These are phyloP conservation scores for Pseudonectria buxi DNA, from an alignment of 2,329 filamentous ascomycete species.

Conservation along the genomic window DNA sequence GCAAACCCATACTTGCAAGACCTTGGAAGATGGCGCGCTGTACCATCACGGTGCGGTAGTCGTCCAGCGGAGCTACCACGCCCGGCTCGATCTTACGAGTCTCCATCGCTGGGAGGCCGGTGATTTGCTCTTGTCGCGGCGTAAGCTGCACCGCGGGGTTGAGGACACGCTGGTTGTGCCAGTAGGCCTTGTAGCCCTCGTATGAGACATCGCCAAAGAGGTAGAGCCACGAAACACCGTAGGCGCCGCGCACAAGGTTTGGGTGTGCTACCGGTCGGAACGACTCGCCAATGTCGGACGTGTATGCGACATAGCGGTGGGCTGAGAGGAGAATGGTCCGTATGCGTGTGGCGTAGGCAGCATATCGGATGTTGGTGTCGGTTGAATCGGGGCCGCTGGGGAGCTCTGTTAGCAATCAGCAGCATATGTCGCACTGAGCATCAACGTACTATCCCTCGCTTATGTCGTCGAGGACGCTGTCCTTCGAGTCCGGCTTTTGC, in stretches of 20 bases:
- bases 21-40: slow-evolving; percentile 88
- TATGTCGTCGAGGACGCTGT: slow-evolving; percentile 69
- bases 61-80: slow-evolving; percentile 65
- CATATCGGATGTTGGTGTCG: slow-evolving; percentile 81
- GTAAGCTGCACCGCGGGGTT: slow-evolving; percentile 59
- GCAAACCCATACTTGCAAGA: slow-evolving; percentile 86
- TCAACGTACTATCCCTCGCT: slow-evolving; percentile 68
- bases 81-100: slow-evolving; percentile 29
- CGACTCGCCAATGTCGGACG: slow-evolving; percentile 90
- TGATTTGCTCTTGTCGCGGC: slow-evolving; percentile 40
- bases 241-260: slow-evolving; percentile 71
- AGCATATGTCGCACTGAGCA: slow-evolving; percentile 5
- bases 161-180: slow-evolving; percentile 70
- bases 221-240: slow-evolving; percentile 89
- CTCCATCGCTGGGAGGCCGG: slow-evolving; percentile 35
- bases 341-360: slow-evolving; percentile 79
- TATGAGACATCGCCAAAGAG: slow-evolving; percentile 83
- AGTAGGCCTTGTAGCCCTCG: slow-evolving; percentile 93
- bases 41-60: slow-evolving; percentile 85
- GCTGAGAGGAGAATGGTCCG: slow-evolving; percentile 83
- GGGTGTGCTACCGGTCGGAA: slow-evolving; percentile 92
- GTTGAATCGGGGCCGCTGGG: slow-evolving; percentile 61
- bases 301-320: slow-evolving; percentile 95
- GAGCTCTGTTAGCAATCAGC: slow-evolving; percentile 3
- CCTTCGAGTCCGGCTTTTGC: slow-evolving; percentile 54